phyloP scores from a whole-genome alignment of 2,329 filamentous ascomycete species.

The Fusarium xylarioides region DNA sequence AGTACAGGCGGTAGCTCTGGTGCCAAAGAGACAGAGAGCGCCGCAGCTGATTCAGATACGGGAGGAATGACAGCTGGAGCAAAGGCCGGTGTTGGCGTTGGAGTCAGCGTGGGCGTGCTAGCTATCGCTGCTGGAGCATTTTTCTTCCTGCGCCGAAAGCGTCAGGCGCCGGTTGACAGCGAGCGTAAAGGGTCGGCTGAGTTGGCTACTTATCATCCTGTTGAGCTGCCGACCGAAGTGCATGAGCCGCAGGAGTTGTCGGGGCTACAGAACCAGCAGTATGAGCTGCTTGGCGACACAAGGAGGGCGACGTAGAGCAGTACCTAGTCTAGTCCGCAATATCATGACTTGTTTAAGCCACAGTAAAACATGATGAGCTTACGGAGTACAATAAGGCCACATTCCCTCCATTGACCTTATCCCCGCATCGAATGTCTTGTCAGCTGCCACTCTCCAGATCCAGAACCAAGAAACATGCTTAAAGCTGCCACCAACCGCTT shows the following conservation, averaged over 20 bases:
- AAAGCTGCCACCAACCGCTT: background rate
- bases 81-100: constrained; percentile 20
- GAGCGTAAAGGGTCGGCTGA: background rate
- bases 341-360: background rate
- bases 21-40: background rate
- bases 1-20: background rate
- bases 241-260: constrained; percentile 16
- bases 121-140: background rate
- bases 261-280: background rate
- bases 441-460: background rate
- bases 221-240: background rate
- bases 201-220: constrained; percentile 8
- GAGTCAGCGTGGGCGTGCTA: background rate
- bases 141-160: constrained; percentile 2
- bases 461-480: background rate
- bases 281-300: constrained; percentile 18
- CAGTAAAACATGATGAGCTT: background rate
- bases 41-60: background rate
- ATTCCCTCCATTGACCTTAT: background rate
- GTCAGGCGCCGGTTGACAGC: background rate
- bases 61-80: constrained; percentile 17
- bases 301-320: background rate
- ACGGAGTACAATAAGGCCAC: background rate
- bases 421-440: background rate
- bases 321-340: background rate